Evolutionary conservation across 495 filamentous ascomycete species (phyloP).

Genomic region (Paragyromitra xinjiangensis): DNA sequence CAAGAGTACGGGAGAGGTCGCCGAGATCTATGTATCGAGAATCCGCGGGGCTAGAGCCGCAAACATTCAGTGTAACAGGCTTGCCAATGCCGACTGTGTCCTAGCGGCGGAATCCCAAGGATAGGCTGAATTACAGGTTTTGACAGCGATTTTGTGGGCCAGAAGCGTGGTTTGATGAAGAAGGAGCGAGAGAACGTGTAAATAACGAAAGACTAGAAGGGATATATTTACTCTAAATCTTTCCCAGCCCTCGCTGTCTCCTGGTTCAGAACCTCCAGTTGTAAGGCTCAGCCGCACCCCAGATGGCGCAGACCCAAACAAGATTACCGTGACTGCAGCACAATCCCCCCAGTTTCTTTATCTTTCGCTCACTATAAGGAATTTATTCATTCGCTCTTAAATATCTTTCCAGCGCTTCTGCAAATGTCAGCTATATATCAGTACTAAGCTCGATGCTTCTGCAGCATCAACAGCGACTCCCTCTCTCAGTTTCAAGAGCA

Average conservation of each 20-base stretch:
- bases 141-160: conserved; percentile 4
- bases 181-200: neutral
- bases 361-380: neutral
- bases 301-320: conserved; percentile 2
- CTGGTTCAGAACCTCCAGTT: conserved; percentile 29
- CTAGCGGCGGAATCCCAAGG: conserved; percentile 2
- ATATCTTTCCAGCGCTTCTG: conserved; percentile 2
- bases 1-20: neutral
- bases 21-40: conserved; percentile 23
- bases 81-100: conserved; percentile 13
- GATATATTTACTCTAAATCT: conserved; percentile 11
- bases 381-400: neutral
- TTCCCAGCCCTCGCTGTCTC: conserved; percentile 3
- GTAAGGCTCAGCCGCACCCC: conserved; percentile 11
- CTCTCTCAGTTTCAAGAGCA: neutral
- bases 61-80: conserved; percentile 34
- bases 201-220: neutral
- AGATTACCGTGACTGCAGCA: conserved; percentile 14
- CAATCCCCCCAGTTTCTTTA: neutral
- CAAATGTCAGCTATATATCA: conserved; percentile 7
- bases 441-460: neutral
- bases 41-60: conserved; percentile 37
- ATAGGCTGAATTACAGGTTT: conserved; percentile 16
- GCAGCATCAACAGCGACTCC: neutral
- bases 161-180: neutral